Percentiles rank a stretch among this genome's conserved stretches.
Conservation (phyloP, 2,329 filamentous ascomycete species). For the Magnaporthales sp. region DNA sequence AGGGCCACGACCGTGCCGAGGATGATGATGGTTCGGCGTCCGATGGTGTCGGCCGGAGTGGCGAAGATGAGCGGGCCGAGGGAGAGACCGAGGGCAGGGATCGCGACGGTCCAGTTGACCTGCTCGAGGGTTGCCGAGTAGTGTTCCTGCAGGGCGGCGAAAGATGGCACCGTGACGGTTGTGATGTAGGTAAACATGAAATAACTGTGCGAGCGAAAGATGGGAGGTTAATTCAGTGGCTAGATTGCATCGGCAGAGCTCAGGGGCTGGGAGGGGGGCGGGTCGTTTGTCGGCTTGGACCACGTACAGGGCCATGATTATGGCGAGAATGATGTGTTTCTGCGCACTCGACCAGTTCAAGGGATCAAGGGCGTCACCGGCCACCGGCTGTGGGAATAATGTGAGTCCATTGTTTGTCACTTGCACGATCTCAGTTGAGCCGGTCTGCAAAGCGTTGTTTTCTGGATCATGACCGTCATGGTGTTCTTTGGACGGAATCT, state of each 20-base stretch:
- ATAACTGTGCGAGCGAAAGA: constrained; percentile 46
- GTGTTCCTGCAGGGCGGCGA: constrained; percentile 35
- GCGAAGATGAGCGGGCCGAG: constrained; percentile 29
- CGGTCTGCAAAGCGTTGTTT: neutral
- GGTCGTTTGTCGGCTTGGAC: neutral
- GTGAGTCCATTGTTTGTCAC: neutral
- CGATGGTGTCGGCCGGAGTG: constrained; percentile 27
- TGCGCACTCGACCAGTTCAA: constrained; percentile 39
- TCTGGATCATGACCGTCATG: neutral
- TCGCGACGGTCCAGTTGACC: constrained; percentile 26
- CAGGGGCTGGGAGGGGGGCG: neutral
- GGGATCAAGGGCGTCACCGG: constrained; percentile 32
- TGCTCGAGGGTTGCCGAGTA: constrained; percentile 28
- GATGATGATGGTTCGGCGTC: constrained; percentile 40
- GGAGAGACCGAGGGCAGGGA: constrained; percentile 39
- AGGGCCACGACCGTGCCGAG: constrained; percentile 25
- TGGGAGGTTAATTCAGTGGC: too few species aligned
- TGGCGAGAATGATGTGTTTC: constrained; percentile 26
- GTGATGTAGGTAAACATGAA: constrained; percentile 52
- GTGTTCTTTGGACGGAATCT: neutral
- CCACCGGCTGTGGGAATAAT: neutral
- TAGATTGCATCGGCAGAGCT: constrained; percentile 8
- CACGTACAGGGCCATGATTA: neutral
- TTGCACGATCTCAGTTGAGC: neutral
- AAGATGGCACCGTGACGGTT: constrained; percentile 46